These are phyloP conservation scores for Brachypodium distachyon DNA, from an alignment of 202 grass and related monocot species.

Conservation along the genomic window DNA sequence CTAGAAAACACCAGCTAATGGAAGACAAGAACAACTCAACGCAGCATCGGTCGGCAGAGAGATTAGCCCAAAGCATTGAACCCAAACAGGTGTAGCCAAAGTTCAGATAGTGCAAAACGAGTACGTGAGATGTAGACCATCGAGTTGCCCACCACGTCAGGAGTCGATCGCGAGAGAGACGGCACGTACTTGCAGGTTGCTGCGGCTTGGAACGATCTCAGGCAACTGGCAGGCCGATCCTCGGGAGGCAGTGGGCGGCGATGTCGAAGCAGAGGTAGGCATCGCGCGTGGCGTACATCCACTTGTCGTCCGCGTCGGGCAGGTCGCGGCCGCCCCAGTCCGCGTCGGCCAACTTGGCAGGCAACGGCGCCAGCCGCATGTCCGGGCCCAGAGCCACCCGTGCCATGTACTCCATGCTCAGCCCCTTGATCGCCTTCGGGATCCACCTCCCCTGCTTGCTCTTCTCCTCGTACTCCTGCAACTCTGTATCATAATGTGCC, in stretches of 20 bases:
- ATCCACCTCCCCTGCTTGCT: background rate
- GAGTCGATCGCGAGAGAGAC: background rate
- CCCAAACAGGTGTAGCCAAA: background rate
- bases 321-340: background rate
- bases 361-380: slow-evolving; percentile 20
- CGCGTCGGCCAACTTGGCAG: background rate
- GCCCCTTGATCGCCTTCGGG: slow-evolving; percentile 2
- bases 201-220: background rate
- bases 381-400: slow-evolving; percentile 17
- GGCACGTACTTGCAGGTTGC: background rate
- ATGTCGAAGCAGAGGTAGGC: slow-evolving; percentile 43
- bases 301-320: background rate
- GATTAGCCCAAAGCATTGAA: background rate
- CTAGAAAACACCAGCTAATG: no score
- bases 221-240: background rate
- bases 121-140: background rate
- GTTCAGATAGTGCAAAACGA: background rate
- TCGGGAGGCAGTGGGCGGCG: slow-evolving; percentile 15
- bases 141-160: background rate
- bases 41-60: background rate
- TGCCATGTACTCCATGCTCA: slow-evolving; percentile 26
- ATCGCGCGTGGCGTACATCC: slow-evolving; percentile 16
- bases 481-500: slow-evolving; percentile 4
- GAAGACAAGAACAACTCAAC: background rate
- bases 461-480: background rate